A percentile compares a stretch with the other conserved stretches of the same genome.
These are phyloP conservation scores for Rickenella mellea DNA, from an alignment of 768 basidiomycete genomes.

Conservation along the genomic window DNA sequence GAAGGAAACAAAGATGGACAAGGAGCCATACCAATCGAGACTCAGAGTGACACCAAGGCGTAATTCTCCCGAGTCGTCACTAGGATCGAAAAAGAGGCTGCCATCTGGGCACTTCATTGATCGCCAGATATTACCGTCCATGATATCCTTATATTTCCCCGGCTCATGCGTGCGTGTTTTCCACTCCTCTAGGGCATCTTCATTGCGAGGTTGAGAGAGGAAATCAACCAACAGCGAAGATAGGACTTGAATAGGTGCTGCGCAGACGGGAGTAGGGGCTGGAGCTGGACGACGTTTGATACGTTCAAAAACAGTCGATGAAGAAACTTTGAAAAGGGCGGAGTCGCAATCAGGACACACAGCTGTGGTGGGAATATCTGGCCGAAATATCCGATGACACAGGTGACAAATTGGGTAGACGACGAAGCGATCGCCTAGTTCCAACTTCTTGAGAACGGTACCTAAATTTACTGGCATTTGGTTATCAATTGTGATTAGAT, in stretches of 20 bases:
- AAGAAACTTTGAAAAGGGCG: too few species aligned
- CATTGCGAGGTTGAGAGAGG: constrained; percentile 19
- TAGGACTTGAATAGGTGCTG: too few species aligned
- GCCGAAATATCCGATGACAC: too few species aligned
- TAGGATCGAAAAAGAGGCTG: not conserved
- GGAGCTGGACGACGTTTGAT: too few species aligned
- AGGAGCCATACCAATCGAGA: constrained; percentile 20
- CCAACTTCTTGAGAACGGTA: not conserved
- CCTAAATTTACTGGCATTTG: not conserved
- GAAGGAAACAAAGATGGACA: not conserved
- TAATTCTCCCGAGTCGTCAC: constrained; percentile 18
- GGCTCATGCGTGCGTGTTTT: not conserved
- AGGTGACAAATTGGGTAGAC: too few species aligned
- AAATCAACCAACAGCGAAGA: too few species aligned
- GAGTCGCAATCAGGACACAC: too few species aligned
- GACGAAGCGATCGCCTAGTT: too few species aligned
- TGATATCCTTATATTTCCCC: not conserved
- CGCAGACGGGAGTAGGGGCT: too few species aligned
- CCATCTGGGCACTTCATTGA: not conserved
- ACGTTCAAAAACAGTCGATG: too few species aligned
- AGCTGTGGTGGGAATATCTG: too few species aligned
- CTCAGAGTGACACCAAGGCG: constrained; percentile 19
- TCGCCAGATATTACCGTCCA: not conserved
- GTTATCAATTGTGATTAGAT: too few species aligned
- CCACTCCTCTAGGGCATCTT: constrained; percentile 15